Evolutionary conservation across 1,284 basidiomycete genomes (phyloP).

Genomic region (Termitomyces sp.): DNA sequence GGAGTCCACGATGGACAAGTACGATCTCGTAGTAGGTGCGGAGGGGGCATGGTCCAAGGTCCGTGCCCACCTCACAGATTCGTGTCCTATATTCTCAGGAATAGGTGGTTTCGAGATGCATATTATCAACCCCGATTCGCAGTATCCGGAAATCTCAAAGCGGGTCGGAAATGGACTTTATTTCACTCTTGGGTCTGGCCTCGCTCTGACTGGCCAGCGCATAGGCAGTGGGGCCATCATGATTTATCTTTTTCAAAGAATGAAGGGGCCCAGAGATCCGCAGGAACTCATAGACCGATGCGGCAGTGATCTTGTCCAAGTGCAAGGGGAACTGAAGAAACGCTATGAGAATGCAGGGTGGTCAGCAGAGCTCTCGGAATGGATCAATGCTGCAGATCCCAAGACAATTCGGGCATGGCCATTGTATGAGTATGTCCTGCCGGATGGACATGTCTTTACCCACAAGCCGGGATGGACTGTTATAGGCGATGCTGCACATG

Average conservation of each 20-base stretch:
- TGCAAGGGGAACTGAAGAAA: slow-evolving; percentile 2
- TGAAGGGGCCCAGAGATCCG: slow-evolving; percentile 1
- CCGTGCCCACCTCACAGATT: slow-evolving; percentile 29
- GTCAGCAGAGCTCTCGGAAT: slow-evolving; percentile 13
- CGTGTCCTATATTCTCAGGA: slow-evolving; percentile 31
- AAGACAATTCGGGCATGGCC: slow-evolving; percentile 13
- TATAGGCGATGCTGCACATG: slow-evolving; percentile 43
- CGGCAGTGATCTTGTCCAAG: slow-evolving; percentile 10
- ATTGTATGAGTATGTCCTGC: slow-evolving; percentile 11
- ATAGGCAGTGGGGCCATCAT: slow-evolving; percentile 27
- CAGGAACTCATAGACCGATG: slow-evolving; percentile 20
- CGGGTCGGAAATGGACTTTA: slow-evolving; percentile 26
- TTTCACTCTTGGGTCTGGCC: slow-evolving; percentile 23
- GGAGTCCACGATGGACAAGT: slow-evolving; percentile 11
- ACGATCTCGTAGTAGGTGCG: slow-evolving; percentile 38
- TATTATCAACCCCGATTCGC: slow-evolving; percentile 12
- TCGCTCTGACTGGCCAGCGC: slow-evolving; percentile 28
- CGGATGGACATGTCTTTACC: slow-evolving; percentile 11
- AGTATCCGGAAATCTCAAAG: slow-evolving; percentile 20
- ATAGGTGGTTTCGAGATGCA: slow-evolving; percentile 26
- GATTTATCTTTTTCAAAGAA: slow-evolving; percentile 25
- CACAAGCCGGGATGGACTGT: slow-evolving; percentile 19
- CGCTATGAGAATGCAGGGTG: slow-evolving; percentile 8
- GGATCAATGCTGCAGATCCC: slow-evolving; percentile 19
- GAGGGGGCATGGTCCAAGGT: slow-evolving; percentile 41